phyloP scores from a whole-genome alignment of 2,329 filamentous ascomycete species.

The Diaporthe amygdali region DNA sequence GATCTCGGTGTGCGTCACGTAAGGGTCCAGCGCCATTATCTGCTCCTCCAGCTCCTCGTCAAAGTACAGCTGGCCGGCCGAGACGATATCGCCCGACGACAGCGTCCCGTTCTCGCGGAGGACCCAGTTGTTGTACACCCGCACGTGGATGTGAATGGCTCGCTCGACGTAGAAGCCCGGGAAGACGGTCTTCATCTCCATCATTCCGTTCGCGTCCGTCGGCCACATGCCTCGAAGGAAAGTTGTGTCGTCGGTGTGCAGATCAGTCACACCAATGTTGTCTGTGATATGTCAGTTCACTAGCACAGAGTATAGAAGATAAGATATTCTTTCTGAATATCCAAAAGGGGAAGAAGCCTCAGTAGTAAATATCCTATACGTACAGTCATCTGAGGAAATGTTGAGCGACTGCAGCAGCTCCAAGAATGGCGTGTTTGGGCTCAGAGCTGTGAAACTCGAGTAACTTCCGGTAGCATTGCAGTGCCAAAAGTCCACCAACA shows the following conservation, averaged over 20 bases:
- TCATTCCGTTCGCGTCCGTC: conserved; percentile 6
- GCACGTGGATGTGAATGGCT: conserved; percentile 10
- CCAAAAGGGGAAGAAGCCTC: too few species aligned
- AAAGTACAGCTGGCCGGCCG: conserved; percentile 12
- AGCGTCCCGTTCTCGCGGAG: conserved; percentile 9
- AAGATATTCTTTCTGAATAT: too few species aligned
- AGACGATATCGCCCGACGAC: conserved; percentile 7
- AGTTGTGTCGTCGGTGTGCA: conserved; percentile 19
- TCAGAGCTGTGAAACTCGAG: conserved; percentile 11
- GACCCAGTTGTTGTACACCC: conserved; percentile 12
- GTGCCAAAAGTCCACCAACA: conserved; percentile 21
- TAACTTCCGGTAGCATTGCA: conserved; percentile 10
- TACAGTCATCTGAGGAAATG: not conserved
- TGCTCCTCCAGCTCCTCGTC: conserved; percentile 7
- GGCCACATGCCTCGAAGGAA: conserved; percentile 20
- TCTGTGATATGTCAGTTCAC: not conserved
- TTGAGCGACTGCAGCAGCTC: conserved; percentile 3
- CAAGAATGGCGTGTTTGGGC: conserved; percentile 8
- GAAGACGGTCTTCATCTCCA: conserved; percentile 19
- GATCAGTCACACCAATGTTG: conserved; percentile 10
- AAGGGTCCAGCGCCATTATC: conserved; percentile 16
- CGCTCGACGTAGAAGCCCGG: conserved; percentile 14
- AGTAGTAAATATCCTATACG: too few species aligned
- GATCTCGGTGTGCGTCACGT: conserved; percentile 12
- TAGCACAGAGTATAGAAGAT: not conserved